Evolutionary conservation across 1,139 yeast species (phyloP), one percentile per base, ranked within the genome.

Genomic region (Debaryomyces fabryi): DNA sequence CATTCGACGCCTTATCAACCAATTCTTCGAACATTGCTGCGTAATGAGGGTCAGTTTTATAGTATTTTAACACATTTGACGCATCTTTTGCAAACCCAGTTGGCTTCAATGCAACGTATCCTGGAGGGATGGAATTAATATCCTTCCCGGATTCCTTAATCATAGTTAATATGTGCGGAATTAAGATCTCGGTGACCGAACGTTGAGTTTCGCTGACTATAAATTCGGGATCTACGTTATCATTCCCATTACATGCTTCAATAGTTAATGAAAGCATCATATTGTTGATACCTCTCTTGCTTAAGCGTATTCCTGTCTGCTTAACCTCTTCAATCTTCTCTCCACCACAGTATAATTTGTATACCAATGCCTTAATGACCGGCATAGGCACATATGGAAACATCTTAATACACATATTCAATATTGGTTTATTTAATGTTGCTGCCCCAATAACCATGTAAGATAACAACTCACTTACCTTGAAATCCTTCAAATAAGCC

Each of bases 181-280:
- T 83, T 62, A 91, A 75, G 44, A 89, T 83, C 40, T 84, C 80
- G 46, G 78, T 79, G 45, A 92, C 80, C 9, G 96, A 88, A 44
- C 74, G 73, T 50, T 82, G 77, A 24, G 95, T 86, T 63, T 85
- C 85, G 21, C 74, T 69, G 34, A 89, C 86, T 50, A 87, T 85
- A 57, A 75, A 78, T 42, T 81, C 70, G 41, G 90, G 85, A 63
- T 81, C 84, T 51, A 88, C 78, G 54, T 81, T 78, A 46, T 68
- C 75, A 52, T 76, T 78, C 30, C 96, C 96, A 57, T 89, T 90
- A 50, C 97, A 86, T 48, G 95, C 96, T 69, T 93, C 99, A 48
- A 91, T 91, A 16, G 97, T 90, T 67, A 91, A 83, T 3, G 95
- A 86, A 36, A 92, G 76, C 96, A 93, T 91, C 96, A 91, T 89